Evolutionary conservation across 768 basidiomycete species (phyloP), one percentile per base, ranked within the genome.

Genomic region (Tricholoma terreum): DNA sequence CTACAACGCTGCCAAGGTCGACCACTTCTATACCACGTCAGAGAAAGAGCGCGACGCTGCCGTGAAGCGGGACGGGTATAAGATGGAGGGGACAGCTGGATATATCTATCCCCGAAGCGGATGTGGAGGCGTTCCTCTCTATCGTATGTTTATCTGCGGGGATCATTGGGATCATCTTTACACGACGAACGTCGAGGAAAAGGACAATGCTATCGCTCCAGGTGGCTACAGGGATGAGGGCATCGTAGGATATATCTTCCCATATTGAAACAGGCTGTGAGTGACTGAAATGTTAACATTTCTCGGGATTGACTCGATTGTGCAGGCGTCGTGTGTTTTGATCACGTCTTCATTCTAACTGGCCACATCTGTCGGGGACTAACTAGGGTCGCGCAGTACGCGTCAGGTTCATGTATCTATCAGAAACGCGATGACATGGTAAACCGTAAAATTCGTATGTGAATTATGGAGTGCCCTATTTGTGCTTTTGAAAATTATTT

Each of bases 21-120:
- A 52, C 35, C 51, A 52, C 35, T 36, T 52, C 35, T 52, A 52
- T 17, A 52, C 51, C 35, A 52, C 51, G 22, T 19, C 30, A 7
- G 30, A n/a, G n/a, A 9, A 52, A 4, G 35, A 27, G 11, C 19
- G 51, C 19, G 36, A 52, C 7, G 15, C 38, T 8, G 51, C 36
- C 9, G 36, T 40, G 19, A 24, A 40, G 30, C n/a, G 31, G n/a
- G 33, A 36, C 19, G 50, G 50, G 24, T 52, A 52, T 21, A 22
- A 27, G 22, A 24, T 19, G 14, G 51, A 52, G 14, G 51, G 51
- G 11, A 52, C n/a, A 10, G 15, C 17, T 4, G 51, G 51, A 6
- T 52, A 38, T 40, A 30, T 52, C 9, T 38, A 52, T 21, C 35
- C 51, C 11, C 8, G 15, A n/a, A 11, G 24, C 6, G 10, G 17